Conservation (phyloP, 208 protist species). For the Leishmania lainsoni region DNA sequence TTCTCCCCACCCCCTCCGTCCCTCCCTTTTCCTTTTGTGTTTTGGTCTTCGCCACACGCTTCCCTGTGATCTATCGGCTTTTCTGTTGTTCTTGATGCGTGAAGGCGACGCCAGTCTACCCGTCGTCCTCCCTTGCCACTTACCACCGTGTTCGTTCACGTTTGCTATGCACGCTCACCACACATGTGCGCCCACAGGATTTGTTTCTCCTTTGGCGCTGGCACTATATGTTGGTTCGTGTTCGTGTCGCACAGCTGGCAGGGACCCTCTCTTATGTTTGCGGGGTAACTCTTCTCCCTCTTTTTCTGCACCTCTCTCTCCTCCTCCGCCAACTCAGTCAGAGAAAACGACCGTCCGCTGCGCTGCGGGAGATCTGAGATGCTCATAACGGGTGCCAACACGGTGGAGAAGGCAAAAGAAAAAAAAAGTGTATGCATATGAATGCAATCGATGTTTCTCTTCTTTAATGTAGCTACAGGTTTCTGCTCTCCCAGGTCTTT, state of each 20-base stretch:
- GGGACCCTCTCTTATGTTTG: neutral
- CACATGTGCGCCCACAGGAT: neutral
- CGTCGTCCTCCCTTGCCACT: neutral
- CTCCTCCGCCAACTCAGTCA: too few species aligned
- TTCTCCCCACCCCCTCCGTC: neutral
- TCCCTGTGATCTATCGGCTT: slow-evolving; percentile 2
- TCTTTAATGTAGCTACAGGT: neutral
- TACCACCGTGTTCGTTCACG: neutral
- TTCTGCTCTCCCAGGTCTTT: neutral
- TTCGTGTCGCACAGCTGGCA: neutral
- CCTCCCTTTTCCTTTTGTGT: neutral
- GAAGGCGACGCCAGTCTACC: neutral
- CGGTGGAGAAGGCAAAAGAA: neutral
- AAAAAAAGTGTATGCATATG: neutral
- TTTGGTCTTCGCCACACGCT: slow-evolving; percentile 1
- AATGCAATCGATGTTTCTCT: neutral
- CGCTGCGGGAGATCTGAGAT: neutral
- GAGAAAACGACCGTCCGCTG: neutral
- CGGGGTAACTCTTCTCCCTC: too few species aligned
- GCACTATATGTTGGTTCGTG: too few species aligned
- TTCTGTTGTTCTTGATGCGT: neutral
- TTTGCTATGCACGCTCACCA: neutral
- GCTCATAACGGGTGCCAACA: neutral
- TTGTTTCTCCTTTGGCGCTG: neutral
- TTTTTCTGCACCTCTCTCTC: too few species aligned